Evolutionary conservation across 805 yeast genomes (phyloP).

Genomic region (Wickerhamiella alocasiicola): DNA sequence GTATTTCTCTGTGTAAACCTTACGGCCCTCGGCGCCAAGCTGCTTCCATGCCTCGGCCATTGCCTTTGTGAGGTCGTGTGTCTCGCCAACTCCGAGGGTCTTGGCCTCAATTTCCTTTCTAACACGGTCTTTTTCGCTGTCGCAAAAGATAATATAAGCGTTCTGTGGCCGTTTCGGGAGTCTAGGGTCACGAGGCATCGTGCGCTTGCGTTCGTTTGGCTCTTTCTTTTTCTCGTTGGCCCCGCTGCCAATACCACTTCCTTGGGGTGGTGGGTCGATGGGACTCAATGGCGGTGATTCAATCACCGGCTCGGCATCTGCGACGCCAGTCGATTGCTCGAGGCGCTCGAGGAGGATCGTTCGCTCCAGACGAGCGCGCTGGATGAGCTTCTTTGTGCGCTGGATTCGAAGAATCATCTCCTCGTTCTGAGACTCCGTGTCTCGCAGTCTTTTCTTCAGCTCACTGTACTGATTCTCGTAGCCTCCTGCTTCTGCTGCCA

Average conservation of each 20-base stretch:
- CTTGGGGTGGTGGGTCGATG: slow-evolving; percentile 1
- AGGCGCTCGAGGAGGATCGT: slow-evolving; percentile 66
- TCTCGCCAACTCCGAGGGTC: slow-evolving; percentile 22
- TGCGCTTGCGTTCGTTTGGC: slow-evolving; percentile 17
- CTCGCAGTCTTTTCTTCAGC: slow-evolving; percentile 52
- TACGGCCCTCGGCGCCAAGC: slow-evolving; percentile 51
- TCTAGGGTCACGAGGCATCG: slow-evolving; percentile 58
- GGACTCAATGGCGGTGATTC: slow-evolving; percentile 16
- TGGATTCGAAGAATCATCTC: slow-evolving; percentile 61
- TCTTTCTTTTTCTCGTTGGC: slow-evolving; percentile 8
- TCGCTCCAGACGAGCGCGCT: slow-evolving; percentile 72
- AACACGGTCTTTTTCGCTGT: slow-evolving; percentile 64
- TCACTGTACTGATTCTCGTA: slow-evolving; percentile 42
- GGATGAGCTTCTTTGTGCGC: slow-evolving; percentile 62
- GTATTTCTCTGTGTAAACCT: slow-evolving; percentile 61
- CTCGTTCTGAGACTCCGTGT: slow-evolving; percentile 69
- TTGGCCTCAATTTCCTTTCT: slow-evolving; percentile 42
- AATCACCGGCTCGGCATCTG: slow-evolving; percentile 14
- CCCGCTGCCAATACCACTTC: background rate
- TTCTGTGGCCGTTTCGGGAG: slow-evolving; percentile 83
- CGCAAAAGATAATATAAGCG: slow-evolving; percentile 81
- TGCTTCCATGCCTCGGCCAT: slow-evolving; percentile 80
- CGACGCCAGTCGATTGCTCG: slow-evolving; percentile 33
- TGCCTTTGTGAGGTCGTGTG: slow-evolving; percentile 57
- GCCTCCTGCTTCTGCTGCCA: slow-evolving; percentile 4